A percentile compares a stretch with the other conserved stretches of the same genome.
phyloP scores from a whole-genome alignment of 495 filamentous ascomycete genomes.

The Chaetomium tenue region DNA sequence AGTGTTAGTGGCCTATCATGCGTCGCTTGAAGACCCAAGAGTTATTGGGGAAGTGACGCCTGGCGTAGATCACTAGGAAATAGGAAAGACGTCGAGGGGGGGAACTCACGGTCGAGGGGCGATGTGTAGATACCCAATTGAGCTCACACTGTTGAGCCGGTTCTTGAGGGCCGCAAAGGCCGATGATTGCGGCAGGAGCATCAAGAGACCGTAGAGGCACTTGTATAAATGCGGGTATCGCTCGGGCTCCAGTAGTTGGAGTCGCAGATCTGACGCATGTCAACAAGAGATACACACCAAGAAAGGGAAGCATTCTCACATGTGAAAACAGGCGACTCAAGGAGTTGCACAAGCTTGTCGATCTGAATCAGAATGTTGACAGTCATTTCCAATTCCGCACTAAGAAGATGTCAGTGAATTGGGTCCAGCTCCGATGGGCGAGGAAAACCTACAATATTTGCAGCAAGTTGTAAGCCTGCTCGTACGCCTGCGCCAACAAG shows the following conservation, averaged over 20 bases:
- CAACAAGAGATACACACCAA: background rate
- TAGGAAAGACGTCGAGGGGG: background rate
- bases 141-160: slow-evolving; percentile 91
- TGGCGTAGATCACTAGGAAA: background rate
- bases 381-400: slow-evolving; percentile 97
- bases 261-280: slow-evolving; percentile 67
- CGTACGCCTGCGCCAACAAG: slow-evolving; percentile 94
- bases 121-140: slow-evolving; percentile 91
- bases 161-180: slow-evolving; percentile 98
- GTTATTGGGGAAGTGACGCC: background rate
- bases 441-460: slow-evolving; percentile 77
- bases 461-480: slow-evolving; percentile 94
- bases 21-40: background rate
- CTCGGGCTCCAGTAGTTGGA: slow-evolving; percentile 97
- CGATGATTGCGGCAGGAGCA: slow-evolving; percentile 96
- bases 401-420: slow-evolving; percentile 34
- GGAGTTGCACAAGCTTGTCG: slow-evolving; percentile 95
- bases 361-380: slow-evolving; percentile 99
- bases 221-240: slow-evolving; percentile 96
- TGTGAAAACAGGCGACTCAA: slow-evolving; percentile 97
- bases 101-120: slow-evolving; percentile 72
- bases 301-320: slow-evolving; percentile 51
- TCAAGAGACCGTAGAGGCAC: slow-evolving; percentile 93
- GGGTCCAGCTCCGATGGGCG: background rate
- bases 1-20: background rate